Evolutionary conservation across 257 asterid species (phyloP).

Genomic region (Euphrasia confusa): DNA sequence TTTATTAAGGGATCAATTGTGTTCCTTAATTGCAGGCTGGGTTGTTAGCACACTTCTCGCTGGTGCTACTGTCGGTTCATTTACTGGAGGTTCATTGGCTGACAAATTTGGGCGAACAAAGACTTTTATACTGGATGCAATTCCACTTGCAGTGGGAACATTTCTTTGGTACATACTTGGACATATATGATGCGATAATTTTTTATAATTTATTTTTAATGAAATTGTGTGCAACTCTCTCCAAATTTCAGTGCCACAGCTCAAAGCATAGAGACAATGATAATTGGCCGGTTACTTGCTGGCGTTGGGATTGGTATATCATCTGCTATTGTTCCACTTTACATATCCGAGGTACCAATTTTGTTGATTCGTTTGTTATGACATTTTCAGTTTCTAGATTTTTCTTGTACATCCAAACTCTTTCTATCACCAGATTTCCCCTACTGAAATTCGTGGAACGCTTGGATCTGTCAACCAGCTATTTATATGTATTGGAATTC

Average conservation of each 20-base stretch:
- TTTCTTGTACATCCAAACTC: constrained; percentile 25
- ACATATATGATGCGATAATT: constrained; percentile 11
- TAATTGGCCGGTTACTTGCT: constrained; percentile 78
- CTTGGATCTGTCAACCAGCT: constrained; percentile 95
- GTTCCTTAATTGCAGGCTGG: constrained; percentile 57
- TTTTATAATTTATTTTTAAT: constrained; percentile 13
- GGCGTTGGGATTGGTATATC: constrained; percentile 95
- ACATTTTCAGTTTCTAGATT: constrained; percentile 9
- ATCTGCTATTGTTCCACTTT: constrained; percentile 95
- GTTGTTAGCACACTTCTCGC: constrained; percentile 93
- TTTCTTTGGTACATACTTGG: constrained; percentile 65
- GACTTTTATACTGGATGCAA: constrained; percentile 79
- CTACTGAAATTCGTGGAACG: constrained; percentile 91
- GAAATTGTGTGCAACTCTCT: constrained; percentile 17
- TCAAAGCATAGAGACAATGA: constrained; percentile 69
- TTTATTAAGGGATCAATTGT: constrained; percentile 20
- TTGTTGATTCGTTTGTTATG: constrained; percentile 10
- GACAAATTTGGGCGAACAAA: constrained; percentile 93
- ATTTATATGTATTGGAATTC: constrained; percentile 85
- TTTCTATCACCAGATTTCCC: constrained; percentile 61
- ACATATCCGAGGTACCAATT: constrained; percentile 82
- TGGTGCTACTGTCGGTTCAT: constrained; percentile 95
- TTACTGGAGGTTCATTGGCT: constrained; percentile 94
- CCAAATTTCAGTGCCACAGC: constrained; percentile 62
- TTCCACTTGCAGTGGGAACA: constrained; percentile 87